Percentiles rank a stretch among this genome's conserved stretches.
These are phyloP conservation scores for Catharanthus roseus DNA, from an alignment of 257 asterid species.

Conservation along the genomic window DNA sequence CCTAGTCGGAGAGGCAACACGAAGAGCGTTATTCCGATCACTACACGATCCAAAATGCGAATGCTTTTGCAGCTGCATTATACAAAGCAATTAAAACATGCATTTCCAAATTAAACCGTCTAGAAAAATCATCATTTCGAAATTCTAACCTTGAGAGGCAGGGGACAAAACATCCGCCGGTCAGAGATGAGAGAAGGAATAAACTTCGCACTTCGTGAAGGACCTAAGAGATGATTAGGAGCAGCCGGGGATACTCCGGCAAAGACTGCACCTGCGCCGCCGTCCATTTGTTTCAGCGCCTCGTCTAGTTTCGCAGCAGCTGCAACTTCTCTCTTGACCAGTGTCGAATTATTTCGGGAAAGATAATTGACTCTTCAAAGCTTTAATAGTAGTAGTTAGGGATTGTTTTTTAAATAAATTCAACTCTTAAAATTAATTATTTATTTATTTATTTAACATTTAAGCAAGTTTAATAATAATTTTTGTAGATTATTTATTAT, in stretches of 20 bases:
- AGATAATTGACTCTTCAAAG: too few species aligned
- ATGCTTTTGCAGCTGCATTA: constrained; percentile 26
- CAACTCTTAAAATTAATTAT: too few species aligned
- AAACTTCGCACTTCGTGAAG: constrained; percentile 8
- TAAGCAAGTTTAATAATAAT: too few species aligned
- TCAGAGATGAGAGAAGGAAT: constrained; percentile 15
- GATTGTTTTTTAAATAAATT: too few species aligned
- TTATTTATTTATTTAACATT: too few species aligned
- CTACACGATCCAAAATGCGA: constrained; percentile 26
- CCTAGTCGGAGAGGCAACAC: constrained; percentile 57
- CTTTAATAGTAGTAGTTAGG: too few species aligned
- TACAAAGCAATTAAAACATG: not conserved
- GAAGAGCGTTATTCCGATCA: constrained; percentile 27
- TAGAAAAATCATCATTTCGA: not conserved
- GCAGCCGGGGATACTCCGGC: not conserved
- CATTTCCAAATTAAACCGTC: not conserved
- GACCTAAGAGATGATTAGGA: not conserved
- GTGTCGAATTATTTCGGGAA: too few species aligned
- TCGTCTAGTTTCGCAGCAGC: not conserved
- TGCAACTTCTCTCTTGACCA: constrained; percentile 1
- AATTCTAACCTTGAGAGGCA: constrained; percentile 27
- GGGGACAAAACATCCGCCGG: constrained; percentile 12
- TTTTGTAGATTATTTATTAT: too few species aligned
- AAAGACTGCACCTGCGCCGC: constrained; percentile 1
- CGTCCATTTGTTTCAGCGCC: not conserved